Evolutionary conservation across 2,329 filamentous ascomycete genomes (phyloP).

Genomic region (Colletotrichum sp.): DNA sequence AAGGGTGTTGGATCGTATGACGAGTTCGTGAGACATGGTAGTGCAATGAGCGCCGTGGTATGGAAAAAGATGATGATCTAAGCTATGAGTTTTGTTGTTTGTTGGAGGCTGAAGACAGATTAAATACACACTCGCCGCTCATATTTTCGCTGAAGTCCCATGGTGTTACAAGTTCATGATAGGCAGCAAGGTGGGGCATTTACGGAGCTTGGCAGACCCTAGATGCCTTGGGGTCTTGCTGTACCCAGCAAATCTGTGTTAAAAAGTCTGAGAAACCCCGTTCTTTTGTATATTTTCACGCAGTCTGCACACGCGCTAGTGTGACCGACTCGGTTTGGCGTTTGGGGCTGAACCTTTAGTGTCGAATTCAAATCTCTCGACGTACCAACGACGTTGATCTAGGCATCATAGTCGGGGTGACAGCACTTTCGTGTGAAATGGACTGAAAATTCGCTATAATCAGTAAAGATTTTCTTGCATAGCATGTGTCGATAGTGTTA

Average conservation of each 20-base stretch:
- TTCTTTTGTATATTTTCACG: not conserved
- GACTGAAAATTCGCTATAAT: not conserved
- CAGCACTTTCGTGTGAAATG: not conserved
- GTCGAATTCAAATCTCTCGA: not conserved
- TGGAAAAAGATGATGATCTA: not conserved
- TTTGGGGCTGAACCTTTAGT: not conserved
- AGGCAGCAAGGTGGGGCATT: not conserved
- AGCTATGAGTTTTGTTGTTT: not conserved
- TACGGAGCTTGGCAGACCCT: not conserved
- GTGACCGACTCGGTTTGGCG: not conserved
- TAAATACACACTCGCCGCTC: not conserved
- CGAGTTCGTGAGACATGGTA: not conserved
- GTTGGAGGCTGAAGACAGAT: not conserved
- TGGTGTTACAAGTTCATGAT: not conserved
- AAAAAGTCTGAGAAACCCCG: not conserved
- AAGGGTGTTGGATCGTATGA: not conserved
- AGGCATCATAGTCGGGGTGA: not conserved
- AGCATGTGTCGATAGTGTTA: not conserved
- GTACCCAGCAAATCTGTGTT: not conserved
- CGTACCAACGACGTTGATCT: not conserved
- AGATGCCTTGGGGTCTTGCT: not conserved
- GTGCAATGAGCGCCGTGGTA: not conserved
- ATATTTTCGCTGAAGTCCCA: not conserved
- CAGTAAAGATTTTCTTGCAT: not conserved
- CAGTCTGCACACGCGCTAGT: not conserved